phyloP scores from a whole-genome alignment of 345 rosid genomes.

The Eucalyptus cloeziana region DNA sequence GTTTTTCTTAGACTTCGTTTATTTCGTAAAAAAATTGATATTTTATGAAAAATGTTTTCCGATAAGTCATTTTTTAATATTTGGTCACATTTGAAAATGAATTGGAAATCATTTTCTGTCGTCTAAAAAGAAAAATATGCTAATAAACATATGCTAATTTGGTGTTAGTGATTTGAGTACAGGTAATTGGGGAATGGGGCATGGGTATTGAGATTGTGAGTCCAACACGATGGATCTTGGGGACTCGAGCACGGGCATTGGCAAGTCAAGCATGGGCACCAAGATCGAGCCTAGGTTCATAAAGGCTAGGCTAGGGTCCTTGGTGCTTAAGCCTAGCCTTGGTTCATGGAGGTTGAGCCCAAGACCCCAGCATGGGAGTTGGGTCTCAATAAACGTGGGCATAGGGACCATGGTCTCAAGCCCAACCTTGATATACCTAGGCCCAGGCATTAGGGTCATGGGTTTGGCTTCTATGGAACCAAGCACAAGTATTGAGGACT shows the following conservation, averaged over 20 bases:
- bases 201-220: not conserved
- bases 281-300: not conserved
- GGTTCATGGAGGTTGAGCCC: not conserved
- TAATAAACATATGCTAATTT: not conserved
- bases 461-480: not conserved
- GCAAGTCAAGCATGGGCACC: not conserved
- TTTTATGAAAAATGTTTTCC: not conserved
- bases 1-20: not conserved
- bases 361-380: rapidly evolving
- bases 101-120: not conserved
- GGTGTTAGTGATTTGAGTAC: not conserved
- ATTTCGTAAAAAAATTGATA: not conserved
- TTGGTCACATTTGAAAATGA: not conserved
- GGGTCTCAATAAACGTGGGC: not conserved
- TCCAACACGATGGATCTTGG: not conserved
- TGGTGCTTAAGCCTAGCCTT: not conserved
- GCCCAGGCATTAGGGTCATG: not conserved
- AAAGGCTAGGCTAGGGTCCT: rapidly evolving
- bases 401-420: not conserved
- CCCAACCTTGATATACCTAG: not conserved
- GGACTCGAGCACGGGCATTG: rapidly evolving
- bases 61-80: not conserved
- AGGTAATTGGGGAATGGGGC: not conserved
- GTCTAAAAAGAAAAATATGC: not conserved
- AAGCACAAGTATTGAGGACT: rapidly evolving